Percentiles rank a stretch among this genome's conserved stretches.
phyloP scores from a whole-genome alignment of 805 yeast genomes.

The Sugiyamaella mastotermitis region DNA sequence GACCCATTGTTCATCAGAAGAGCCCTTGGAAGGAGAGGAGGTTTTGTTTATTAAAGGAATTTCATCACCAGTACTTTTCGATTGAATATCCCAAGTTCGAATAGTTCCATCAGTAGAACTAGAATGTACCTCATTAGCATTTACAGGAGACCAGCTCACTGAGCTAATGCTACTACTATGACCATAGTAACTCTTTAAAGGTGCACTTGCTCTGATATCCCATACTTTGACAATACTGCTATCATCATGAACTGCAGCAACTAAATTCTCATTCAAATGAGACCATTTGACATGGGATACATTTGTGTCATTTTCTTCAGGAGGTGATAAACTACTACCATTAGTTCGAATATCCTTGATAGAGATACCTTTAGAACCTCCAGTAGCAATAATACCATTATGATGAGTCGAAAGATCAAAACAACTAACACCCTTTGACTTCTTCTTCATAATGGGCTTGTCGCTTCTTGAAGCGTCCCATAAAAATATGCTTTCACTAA shows the following conservation, averaged over 20 bases:
- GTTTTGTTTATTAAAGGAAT: background rate
- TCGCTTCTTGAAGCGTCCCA: conserved; percentile 68
- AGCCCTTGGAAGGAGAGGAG: background rate
- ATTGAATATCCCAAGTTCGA: conserved; percentile 54
- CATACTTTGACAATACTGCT: conserved; percentile 52
- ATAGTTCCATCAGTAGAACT: conserved; percentile 62
- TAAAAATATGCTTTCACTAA: conserved; percentile 62
- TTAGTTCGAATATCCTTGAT: conserved; percentile 61
- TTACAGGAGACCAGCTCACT: conserved; percentile 50
- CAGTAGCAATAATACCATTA: conserved; percentile 52
- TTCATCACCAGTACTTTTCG: background rate
- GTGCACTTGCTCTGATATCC: conserved; percentile 62
- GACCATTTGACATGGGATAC: conserved; percentile 58
- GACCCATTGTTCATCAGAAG: conserved; percentile 14
- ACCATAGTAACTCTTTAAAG: conserved; percentile 48
- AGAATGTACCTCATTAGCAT: conserved; percentile 42
- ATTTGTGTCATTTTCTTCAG: conserved; percentile 26
- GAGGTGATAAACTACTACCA: conserved; percentile 41
- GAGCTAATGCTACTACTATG: conserved; percentile 51
- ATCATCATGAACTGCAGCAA: conserved; percentile 60
- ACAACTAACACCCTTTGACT: conserved; percentile 44
- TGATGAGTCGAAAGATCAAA: conserved; percentile 44
- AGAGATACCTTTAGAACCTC: conserved; percentile 64
- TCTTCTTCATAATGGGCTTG: conserved; percentile 50
- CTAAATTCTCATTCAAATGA: conserved; percentile 47